Base-by-base conservation (phyloP, 2,329 filamentous ascomycete genomes). In the Sporothrix humicola region DNA sequence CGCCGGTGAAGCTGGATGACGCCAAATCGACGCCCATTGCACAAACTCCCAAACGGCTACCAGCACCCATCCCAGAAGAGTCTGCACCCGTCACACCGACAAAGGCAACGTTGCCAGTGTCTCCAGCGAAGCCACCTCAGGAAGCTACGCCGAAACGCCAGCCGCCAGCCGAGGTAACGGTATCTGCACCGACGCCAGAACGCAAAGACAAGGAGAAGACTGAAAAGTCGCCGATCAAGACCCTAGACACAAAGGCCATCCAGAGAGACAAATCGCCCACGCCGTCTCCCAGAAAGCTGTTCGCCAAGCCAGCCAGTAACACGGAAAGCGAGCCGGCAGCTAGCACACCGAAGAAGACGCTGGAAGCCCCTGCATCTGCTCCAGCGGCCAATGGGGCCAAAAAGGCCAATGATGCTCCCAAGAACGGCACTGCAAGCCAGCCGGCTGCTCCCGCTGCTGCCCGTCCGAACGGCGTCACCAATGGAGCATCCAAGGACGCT, bases 1-100 rank as follows among this genome's bases (percentile, higher is more conserved):
- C 52, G 42, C 50, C 20, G 15, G 52, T 20, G 17, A 13, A 66
- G 69, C 73, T 79, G 50, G 79, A 81, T 13, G 84, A 86, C 9
- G 37, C 73, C 13, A 63, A 54, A n/a, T 54, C 54, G n/a, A n/a
- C 46, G 20, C 20, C 48, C 3, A 13, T 48, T 15, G 52, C 44
- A 23, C 70, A 72, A 5, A 70, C 70, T 15, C 73, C 70, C 3
- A 66, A 50, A 44, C 63, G 71, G 15, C 23, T 42, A 44, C 54
- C 69, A 3, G 58, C 42, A 2, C 42, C 66, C 13, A 69, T 69
- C 7, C 63, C 69, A 12, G 73, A 74, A 23, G 63, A 72, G 44
- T 12, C 44, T 1, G 10, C 61, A 26, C 71, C 66, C 15, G 54
- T 74, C 8, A 68, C 68, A 6, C 68, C 73, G 8, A 20, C n/a